Percentiles rank a stretch among this genome's conserved stretches.
These are phyloP conservation scores for Bipolaris bicolor DNA, from an alignment of 2,329 filamentous ascomycete species.

Conservation along the genomic window DNA sequence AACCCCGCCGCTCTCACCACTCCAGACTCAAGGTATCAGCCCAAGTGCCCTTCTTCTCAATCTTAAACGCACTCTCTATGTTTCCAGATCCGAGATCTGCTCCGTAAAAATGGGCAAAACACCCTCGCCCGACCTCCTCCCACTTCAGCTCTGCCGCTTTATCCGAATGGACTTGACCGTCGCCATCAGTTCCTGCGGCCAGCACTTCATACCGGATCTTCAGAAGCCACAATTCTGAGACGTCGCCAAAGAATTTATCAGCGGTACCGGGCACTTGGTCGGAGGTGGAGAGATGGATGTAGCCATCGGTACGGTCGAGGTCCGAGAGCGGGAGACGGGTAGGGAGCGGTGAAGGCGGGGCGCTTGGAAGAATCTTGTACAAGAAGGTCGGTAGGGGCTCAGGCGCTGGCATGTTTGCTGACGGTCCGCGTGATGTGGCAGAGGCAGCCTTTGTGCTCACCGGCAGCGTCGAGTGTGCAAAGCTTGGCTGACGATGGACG, in stretches of 20 bases:
- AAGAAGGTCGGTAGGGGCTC: conserved; percentile 48
- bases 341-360: conserved; percentile 62
- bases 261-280: conserved; percentile 54
- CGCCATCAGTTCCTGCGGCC: conserved; percentile 42
- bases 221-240: conserved; percentile 56
- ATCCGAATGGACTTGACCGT: conserved; percentile 29
- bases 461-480: neutral
- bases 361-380: conserved; percentile 66
- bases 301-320: conserved; percentile 66
- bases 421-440: conserved; percentile 1
- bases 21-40: conserved; percentile 42
- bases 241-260: conserved; percentile 43
- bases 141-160: conserved; percentile 55
- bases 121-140: conserved; percentile 57
- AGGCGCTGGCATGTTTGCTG: conserved; percentile 38
- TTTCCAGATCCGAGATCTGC: conserved; percentile 61
- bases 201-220: conserved; percentile 59
- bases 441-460: neutral
- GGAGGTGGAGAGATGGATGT: conserved; percentile 65
- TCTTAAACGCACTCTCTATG: conserved; percentile 56
- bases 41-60: conserved; percentile 60
- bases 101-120: conserved; percentile 66
- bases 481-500: conserved; percentile 4
- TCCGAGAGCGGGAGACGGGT: conserved; percentile 63
- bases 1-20: conserved; percentile 33